These are phyloP conservation scores for Gnaphalium uliginosum DNA, from an alignment of 129 eudicot species.

Conservation along the genomic window DNA sequence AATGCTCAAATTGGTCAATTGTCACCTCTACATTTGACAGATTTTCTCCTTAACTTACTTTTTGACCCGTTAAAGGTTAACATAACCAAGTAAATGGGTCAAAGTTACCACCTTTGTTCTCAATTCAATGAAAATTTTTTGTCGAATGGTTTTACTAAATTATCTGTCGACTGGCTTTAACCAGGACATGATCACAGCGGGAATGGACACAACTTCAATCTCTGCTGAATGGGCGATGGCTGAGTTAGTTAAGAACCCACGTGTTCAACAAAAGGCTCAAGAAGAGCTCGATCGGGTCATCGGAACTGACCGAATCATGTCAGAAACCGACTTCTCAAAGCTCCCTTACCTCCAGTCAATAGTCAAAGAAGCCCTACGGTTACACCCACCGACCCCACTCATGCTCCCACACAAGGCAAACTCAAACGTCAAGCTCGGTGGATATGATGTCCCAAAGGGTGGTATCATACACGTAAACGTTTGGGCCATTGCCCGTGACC, in stretches of 20 bases:
- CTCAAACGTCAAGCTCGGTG: conserved; percentile 70
- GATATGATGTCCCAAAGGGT: conserved; percentile 84
- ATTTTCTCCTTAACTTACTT: no score
- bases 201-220: conserved; percentile 86
- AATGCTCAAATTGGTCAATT: no score
- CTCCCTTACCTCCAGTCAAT: conserved; percentile 87
- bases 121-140: background rate
- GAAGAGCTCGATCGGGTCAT: conserved; percentile 89
- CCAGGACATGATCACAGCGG: conserved; percentile 95
- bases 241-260: conserved; percentile 71
- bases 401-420: conserved; percentile 94
- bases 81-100: background rate
- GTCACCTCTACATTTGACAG: no score
- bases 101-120: background rate
- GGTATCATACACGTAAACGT: conserved; percentile 73
- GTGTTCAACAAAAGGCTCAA: conserved; percentile 85
- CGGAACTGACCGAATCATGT: conserved; percentile 69
- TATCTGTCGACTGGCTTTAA: background rate
- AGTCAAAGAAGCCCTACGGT: conserved; percentile 72
- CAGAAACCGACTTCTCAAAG: conserved; percentile 73
- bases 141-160: conserved; percentile 9
- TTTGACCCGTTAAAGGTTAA: no score
- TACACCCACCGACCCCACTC: conserved; percentile 89
- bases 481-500: conserved; percentile 91
- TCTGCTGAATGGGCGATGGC: conserved; percentile 91